Evolutionary conservation across 1,139 yeast genomes (phyloP), one percentile per base, ranked within the genome.

Genomic region (Hyphopichia wangnamkhiaoensis): DNA sequence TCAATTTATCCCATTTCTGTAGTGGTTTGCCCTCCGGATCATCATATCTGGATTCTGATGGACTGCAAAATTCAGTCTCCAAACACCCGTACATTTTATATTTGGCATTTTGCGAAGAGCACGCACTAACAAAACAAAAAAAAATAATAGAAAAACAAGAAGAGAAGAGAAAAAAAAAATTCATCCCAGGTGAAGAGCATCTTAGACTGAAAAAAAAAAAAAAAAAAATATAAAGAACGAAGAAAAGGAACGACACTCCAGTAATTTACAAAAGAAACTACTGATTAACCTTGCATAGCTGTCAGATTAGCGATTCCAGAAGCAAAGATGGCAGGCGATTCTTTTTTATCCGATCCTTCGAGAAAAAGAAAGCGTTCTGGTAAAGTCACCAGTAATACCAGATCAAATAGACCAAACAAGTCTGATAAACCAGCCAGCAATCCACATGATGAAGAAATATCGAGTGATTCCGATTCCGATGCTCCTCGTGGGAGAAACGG

Each of bases 321-420:
- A 12, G 12, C 26, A 32, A 35, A 29, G 42, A 67, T 76, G 81
- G 76, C 78, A 30, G 75, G 74, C 36, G 85, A 80, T 57, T 78
- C 84, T 14, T 80, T 80, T 56, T 72, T 80, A 48, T 69, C 79
- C n/a, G 84, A 80, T 54, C 83, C 84, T 35, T 68, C 77, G 7
- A 64, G 63, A 51, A 79, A 74, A 57, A 68, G 79, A 52, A 79
- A 74, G 59, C 65, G 79, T 45, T 47, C 56, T 34, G 54, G 57
- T 37, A 60, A 53, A 26, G 46, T 48, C 31, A 52, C 54, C 32
- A 52, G 59, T 35, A 51, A 52, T 17, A 41, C 57, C 34, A 41
- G 42, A 40, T 37, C 48, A 39, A 49, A 41, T 39, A 40, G 39
- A 37, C 37, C 45, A 33, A 42, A 43, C 37, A 28, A 38, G 30